Base-by-base conservation (phyloP, 768 basidiomycete species). In the Lentinula edodes region DNA sequence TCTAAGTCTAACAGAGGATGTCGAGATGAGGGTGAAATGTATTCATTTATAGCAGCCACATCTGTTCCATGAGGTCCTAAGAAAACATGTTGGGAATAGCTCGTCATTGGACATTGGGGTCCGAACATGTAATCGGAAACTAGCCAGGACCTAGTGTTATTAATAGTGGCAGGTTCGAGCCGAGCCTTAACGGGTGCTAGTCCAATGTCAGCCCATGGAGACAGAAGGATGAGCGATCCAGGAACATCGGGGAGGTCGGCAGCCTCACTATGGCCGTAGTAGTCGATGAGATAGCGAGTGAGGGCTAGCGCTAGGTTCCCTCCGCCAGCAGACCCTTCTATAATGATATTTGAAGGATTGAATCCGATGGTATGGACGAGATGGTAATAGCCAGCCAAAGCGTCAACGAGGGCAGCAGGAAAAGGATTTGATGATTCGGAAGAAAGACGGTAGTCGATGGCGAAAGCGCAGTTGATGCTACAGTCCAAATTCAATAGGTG, bases 291-390 rank as follows among this genome's bases (percentile, higher is more conserved):
- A 64, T 87, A 87, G 4, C 86, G 85, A 10, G 76, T 79, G 50
- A 90, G 77, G 0, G 86, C 84, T 36, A 84, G 77, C 0, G 84
- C 83, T 34, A 92, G 81, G 70, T 92, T 89, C 3, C 79, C 91
- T 2, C 91, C 91, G 0, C 90, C 88, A 0, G 88, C 91, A 68
- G 93, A 90, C 2, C 91, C 91, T 16, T 76, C 76, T 20, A 91
- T 52, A 59, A 89, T 77, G 68, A 93, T 86, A 65, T 89, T 73
- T 16, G 74, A 69, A 0, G 89, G 81, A 1, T 75, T 63, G 68
- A 89, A 86, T 0, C 84, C 82, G 32, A 87, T 73, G 7, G 68
- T 72, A 54, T 80, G 74, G 39, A 88, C 76, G 18, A 92, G 85
- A 70, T 92, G 87, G 51, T 80, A 72, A 71, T 91, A 94, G 6